Percentiles rank a stretch among this genome's conserved stretches.
Evolutionary conservation across 2,329 filamentous ascomycete genomes (phyloP).

Genomic region (Gliomastix tumulicola): DNA sequence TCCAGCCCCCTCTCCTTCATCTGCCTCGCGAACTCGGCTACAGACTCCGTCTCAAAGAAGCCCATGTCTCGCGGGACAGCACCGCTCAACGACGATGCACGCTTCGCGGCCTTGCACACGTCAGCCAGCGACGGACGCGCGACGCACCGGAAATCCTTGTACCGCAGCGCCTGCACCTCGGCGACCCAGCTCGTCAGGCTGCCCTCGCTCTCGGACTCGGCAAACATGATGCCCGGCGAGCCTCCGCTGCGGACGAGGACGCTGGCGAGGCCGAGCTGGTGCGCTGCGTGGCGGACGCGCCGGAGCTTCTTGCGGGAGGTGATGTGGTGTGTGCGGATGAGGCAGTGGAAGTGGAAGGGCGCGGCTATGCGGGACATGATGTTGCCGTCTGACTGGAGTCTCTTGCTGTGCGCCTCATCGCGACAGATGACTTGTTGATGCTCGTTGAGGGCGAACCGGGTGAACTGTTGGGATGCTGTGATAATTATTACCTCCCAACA

Average conservation of each 20-base stretch:
- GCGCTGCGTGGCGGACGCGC: slow-evolving; percentile 54
- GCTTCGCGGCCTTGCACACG: too few relatives aligned
- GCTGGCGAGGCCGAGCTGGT: slow-evolving; percentile 47
- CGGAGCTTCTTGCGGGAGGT: slow-evolving; percentile 68
- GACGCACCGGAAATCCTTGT: slow-evolving; percentile 66
- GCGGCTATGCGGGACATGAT: slow-evolving; percentile 1
- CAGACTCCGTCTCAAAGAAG: slow-evolving; percentile 52
- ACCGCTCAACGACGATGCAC: too few relatives aligned
- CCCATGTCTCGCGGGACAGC: slow-evolving; percentile 9
- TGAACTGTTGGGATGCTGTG: too few relatives aligned
- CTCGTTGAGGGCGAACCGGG: too few relatives aligned
- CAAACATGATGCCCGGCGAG: slow-evolving; percentile 73
- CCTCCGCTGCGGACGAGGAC: slow-evolving; percentile 62
- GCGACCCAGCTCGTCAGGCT: slow-evolving; percentile 58
- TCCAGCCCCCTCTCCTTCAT: slow-evolving; percentile 55
- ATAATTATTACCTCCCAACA: too few relatives aligned
- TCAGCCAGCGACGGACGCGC: slow-evolving; percentile 13
- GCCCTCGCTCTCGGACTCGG: slow-evolving; percentile 48
- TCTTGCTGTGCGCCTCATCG: too few relatives aligned
- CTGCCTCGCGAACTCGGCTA: slow-evolving; percentile 54
- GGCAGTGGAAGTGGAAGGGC: slow-evolving; percentile 33
- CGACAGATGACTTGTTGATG: too few relatives aligned
- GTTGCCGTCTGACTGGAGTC: too few relatives aligned
- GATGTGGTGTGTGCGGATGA: slow-evolving; percentile 76
- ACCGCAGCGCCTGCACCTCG: slow-evolving; percentile 56